Evolutionary conservation across 1,284 basidiomycete genomes (phyloP), one percentile per base, ranked within the genome.

Genomic region (Malassezia pachydermatis): DNA sequence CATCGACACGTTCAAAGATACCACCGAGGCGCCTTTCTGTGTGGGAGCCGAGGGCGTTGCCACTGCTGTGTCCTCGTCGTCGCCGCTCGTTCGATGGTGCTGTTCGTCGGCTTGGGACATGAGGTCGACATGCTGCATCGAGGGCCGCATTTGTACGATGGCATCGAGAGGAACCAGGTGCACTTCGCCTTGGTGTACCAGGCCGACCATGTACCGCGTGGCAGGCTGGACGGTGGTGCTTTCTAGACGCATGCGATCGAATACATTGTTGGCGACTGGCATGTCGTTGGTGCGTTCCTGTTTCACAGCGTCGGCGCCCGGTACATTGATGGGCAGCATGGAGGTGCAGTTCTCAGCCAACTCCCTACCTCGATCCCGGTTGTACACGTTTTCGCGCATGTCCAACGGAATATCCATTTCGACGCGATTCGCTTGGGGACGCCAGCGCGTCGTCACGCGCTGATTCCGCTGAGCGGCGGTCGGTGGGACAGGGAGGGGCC

Each of bases 361-460:
- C 16, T 63, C 61, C 17, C 52, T 41, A 14, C 68, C 68, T 13
- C 57, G 49, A 0, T 67, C 63, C n/a, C 49, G 35, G 43, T 69
- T 59, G 57, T 69, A 70, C 9, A 69, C 63, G 14, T 55, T 50
- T 23, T 60, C 60, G 25, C 67, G 57, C 34, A 63, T 47, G 30
- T 70, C 68, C 11, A 70, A 48, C 5, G 68, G 68, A 8, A 70
- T 40, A 22, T 70, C 67, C 28, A 70, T 60, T 46, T 70, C 63
- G 20, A 70, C 60, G 35, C 60, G 55, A 46, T 67, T 60, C 32
- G 63, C 54, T 24, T 54, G 51, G 20, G 67, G 65, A 22, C 65
- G 51, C 63, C 61, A 67, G 39, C 68, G 61, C 37, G 59, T 61
- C 8, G 60, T 57, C 1, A 62, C 58, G 14, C 49, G 49, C 29